A percentile compares a stretch with the other conserved stretches of the same genome.
Conservation (phyloP, 169 alveolate genomes). For the Nephromyces sp. region DNA sequence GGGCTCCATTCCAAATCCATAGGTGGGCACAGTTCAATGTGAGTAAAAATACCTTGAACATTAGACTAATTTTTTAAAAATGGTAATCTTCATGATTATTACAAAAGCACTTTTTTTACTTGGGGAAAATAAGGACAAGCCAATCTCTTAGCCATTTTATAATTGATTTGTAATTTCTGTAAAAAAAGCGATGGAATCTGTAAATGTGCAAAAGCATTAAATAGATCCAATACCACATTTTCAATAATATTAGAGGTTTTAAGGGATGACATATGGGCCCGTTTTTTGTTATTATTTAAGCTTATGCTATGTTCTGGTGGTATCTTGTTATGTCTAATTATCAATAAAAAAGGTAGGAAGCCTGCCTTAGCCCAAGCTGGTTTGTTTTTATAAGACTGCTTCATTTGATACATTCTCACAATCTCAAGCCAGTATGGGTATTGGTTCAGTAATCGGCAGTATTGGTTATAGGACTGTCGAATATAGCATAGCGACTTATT, state of each 20-base stretch:
- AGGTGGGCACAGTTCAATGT: slow-evolving; percentile 49
- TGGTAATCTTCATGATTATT: background rate
- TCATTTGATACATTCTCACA: background rate
- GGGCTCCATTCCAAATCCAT: slow-evolving; percentile 53
- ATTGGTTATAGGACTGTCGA: background rate
- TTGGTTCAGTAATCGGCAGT: background rate
- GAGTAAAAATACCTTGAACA: slow-evolving; percentile 48
- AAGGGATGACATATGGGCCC: too few species aligned
- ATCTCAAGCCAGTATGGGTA: background rate
- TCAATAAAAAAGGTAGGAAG: background rate
- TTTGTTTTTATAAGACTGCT: background rate
- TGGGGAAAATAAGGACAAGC: background rate
- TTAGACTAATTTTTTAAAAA: slow-evolving; percentile 20
- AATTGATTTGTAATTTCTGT: background rate
- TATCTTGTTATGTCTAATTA: too few species aligned
- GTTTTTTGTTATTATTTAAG: too few species aligned
- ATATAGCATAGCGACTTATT: too few species aligned
- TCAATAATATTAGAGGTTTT: too few species aligned
- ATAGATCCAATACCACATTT: too few species aligned
- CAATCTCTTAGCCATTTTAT: background rate
- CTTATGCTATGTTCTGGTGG: too few species aligned
- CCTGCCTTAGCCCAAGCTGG: background rate
- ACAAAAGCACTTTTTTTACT: background rate
- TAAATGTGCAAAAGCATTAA: too few species aligned
- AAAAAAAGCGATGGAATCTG: too few species aligned